A percentile compares a stretch with the other conserved stretches of the same genome.
Evolutionary conservation across 75 land plant genomes (phyloP).

Genomic region (Picea sitchensis): DNA sequence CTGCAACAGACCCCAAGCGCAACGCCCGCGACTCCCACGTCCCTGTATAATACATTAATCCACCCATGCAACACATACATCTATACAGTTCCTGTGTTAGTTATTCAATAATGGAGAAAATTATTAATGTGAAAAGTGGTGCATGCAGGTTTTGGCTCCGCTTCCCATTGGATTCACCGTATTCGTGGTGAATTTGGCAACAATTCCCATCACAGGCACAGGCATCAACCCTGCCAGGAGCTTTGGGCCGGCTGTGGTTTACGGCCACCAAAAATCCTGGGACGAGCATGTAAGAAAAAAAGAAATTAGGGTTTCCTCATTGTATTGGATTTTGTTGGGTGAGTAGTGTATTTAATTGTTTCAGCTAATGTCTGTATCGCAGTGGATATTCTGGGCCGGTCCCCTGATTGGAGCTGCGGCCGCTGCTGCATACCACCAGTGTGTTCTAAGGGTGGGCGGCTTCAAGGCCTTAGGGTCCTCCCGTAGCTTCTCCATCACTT

Average conservation of each 20-base stretch:
- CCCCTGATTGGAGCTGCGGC: constrained; percentile 43
- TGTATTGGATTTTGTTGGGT: too few species aligned
- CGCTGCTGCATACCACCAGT: constrained; percentile 52
- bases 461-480: constrained; percentile 10
- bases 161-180: constrained; percentile 48
- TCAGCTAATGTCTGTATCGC: not conserved
- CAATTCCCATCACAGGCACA: constrained; percentile 44
- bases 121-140: not conserved
- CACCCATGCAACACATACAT: not conserved
- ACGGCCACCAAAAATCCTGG: constrained; percentile 23
- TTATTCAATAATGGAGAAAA: not conserved
- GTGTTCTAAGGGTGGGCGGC: constrained; percentile 20
- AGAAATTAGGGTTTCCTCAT: too few species aligned
- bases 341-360: too few species aligned
- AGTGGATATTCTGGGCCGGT: constrained; percentile 68
- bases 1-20: constrained; percentile 34
- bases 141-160: constrained; percentile 38
- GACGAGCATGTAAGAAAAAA: constrained; percentile 29
- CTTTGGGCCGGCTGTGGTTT: constrained; percentile 36
- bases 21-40: constrained; percentile 30
- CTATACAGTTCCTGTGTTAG: not conserved
- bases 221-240: constrained; percentile 52
- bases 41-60: constrained; percentile 13
- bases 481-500: constrained; percentile 6
- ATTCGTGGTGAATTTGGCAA: constrained; percentile 40